A percentile compares a stretch with the other conserved stretches of the same genome.
Evolutionary conservation across 2,329 filamentous ascomycete species (phyloP).

Genomic region (Parafenestella ontariensis): DNA sequence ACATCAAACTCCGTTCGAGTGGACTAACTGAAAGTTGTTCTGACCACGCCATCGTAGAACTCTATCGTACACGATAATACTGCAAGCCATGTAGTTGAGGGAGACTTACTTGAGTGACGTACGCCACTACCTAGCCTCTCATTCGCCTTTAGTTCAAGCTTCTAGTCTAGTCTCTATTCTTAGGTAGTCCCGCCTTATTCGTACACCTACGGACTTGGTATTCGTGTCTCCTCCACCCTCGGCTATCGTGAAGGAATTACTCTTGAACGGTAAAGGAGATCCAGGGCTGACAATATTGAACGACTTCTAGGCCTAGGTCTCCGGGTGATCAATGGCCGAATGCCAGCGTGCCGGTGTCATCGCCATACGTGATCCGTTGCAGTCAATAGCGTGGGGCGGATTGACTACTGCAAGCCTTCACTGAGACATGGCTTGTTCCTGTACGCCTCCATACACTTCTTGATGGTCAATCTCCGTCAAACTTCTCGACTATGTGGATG

Average conservation of each 20-base stretch:
- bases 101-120: neutral
- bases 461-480: constrained; percentile 3
- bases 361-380: neutral
- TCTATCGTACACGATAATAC: neutral
- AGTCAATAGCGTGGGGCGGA: neutral
- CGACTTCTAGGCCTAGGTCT: neutral
- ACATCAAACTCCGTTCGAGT: neutral
- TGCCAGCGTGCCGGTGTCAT: neutral
- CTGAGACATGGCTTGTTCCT: neutral
- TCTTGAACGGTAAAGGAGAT: neutral
- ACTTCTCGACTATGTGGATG: neutral
- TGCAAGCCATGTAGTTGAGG: neutral
- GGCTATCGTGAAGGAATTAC: neutral
- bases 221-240: neutral
- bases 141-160: neutral
- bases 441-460: constrained; percentile 1
- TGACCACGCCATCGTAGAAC: neutral
- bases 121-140: neutral
- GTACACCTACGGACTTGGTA: neutral
- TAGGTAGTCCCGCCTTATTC: neutral
- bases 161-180: neutral
- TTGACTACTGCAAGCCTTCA: neutral
- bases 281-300: neutral
- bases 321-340: neutral
- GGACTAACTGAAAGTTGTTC: neutral